Percentiles rank a stretch among this genome's conserved stretches.
phyloP scores from a whole-genome alignment of 2,329 filamentous ascomycete species.

The Ambrosiella xylebori region DNA sequence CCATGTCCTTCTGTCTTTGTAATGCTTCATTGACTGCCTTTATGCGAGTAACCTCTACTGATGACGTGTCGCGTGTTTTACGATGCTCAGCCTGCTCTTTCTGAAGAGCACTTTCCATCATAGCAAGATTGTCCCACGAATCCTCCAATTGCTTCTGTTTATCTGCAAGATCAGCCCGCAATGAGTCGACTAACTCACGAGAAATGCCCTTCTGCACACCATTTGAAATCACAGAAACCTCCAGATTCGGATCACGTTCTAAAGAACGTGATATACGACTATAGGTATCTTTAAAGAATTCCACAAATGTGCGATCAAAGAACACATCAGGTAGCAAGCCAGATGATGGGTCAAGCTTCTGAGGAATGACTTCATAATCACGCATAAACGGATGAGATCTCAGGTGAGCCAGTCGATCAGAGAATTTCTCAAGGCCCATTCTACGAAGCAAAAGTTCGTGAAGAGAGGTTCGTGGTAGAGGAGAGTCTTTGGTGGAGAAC shows the following conservation, averaged over 20 bases:
- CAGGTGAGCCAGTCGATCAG: constrained; percentile 62
- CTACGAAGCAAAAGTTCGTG: constrained; percentile 61
- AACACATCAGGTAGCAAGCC: constrained; percentile 58
- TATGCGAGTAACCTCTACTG: constrained; percentile 37
- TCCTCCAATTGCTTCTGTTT: constrained; percentile 29
- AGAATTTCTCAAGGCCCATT: constrained; percentile 72
- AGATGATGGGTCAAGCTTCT: constrained; percentile 37
- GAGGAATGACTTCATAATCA: constrained; percentile 75
- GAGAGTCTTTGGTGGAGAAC: constrained; percentile 94
- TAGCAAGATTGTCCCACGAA: constrained; percentile 8
- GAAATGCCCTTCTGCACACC: constrained; percentile 79
- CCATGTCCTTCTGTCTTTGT: constrained; percentile 51
- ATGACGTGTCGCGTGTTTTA: constrained; percentile 28
- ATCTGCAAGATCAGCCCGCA: constrained; percentile 61
- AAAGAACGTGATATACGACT: constrained; percentile 69
- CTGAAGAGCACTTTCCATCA: constrained; percentile 23
- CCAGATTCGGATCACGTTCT: constrained; percentile 76
- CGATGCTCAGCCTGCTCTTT: constrained; percentile 29
- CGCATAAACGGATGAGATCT: constrained; percentile 63
- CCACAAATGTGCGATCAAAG: constrained; percentile 73
- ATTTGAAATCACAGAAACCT: constrained; percentile 64
- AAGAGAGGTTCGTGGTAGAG: constrained; percentile 64
- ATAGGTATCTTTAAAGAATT: constrained; percentile 94
- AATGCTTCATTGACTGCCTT: constrained; percentile 53
- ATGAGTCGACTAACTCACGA: constrained; percentile 75